Evolutionary conservation across 2,329 filamentous ascomycete species (phyloP).

Genomic region (Penicillium sp.): DNA sequence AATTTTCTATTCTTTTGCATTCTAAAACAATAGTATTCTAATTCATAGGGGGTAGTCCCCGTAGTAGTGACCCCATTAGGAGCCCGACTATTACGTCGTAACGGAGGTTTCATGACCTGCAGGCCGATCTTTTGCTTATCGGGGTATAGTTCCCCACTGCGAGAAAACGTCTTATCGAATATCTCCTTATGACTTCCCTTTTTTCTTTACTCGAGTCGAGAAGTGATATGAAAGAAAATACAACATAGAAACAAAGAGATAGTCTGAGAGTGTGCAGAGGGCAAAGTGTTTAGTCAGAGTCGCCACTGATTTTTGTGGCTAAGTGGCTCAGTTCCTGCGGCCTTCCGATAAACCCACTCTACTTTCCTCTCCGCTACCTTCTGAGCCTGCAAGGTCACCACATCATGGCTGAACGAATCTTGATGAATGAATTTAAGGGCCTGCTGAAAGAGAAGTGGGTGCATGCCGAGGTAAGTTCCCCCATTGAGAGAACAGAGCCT

Average conservation of each 20-base stretch:
- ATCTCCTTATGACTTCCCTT: too few relatives aligned
- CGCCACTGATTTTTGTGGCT: background rate
- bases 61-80: background rate
- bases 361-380: background rate
- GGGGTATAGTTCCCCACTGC: background rate
- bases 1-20: background rate
- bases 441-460: slow-evolving; percentile 92
- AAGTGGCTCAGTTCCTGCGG: background rate
- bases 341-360: too few relatives aligned
- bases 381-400: background rate
- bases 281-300: slow-evolving; percentile 1
- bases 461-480: slow-evolving; percentile 70
- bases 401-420: slow-evolving; percentile 69
- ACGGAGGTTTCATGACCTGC: background rate
- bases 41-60: background rate
- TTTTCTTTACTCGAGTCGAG: too few relatives aligned
- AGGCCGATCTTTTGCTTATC: background rate
- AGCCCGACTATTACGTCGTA: background rate
- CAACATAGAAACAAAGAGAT: background rate
- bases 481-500: background rate
- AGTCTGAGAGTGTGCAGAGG: background rate
- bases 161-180: background rate
- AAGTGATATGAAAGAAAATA: background rate
- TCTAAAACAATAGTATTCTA: too few relatives aligned
- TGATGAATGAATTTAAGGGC: slow-evolving; percentile 84